A percentile compares a stretch with the other conserved stretches of the same genome.
These are phyloP conservation scores for Ophiocordyceps camponoti-leonardi DNA, from an alignment of 2,329 filamentous ascomycete genomes.

Conservation along the genomic window DNA sequence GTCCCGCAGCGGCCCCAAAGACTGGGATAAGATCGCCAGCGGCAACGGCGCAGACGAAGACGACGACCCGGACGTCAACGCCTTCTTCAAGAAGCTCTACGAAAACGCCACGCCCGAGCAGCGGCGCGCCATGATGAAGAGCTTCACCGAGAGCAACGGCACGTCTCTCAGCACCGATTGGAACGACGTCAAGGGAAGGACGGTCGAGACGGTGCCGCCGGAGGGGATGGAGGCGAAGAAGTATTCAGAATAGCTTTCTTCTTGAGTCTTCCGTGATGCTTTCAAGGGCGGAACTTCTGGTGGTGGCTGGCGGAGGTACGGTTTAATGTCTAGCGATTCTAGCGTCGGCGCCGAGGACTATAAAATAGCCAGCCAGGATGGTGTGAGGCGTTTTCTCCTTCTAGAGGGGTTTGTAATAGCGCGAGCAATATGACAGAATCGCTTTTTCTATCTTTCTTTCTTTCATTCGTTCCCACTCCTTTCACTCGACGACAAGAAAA, in stretches of 20 bases:
- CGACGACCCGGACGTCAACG: constrained; percentile 49
- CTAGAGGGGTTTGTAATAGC: too few relatives aligned
- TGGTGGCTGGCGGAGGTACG: too few relatives aligned
- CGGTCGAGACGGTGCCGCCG: constrained; percentile 55
- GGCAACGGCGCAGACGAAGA: constrained; percentile 38
- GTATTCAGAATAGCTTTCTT: constrained; percentile 27
- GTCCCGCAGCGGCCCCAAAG: constrained; percentile 63
- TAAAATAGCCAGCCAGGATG: too few relatives aligned
- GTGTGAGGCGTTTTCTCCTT: too few relatives aligned
- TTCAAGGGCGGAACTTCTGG: too few relatives aligned
- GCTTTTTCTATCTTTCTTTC: too few relatives aligned
- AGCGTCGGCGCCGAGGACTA: too few relatives aligned
- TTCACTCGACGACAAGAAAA: too few relatives aligned
- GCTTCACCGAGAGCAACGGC: constrained; percentile 83
- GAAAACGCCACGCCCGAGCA: constrained; percentile 61
- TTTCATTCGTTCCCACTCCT: too few relatives aligned
- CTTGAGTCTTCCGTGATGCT: too few relatives aligned
- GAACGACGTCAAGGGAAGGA: constrained; percentile 58
- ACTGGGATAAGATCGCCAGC: constrained; percentile 69
- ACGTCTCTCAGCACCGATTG: constrained; percentile 88
- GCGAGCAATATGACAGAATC: too few relatives aligned
- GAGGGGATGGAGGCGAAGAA: constrained; percentile 64
- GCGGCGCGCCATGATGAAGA: constrained; percentile 93
- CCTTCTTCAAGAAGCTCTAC: constrained; percentile 86
- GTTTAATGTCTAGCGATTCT: too few relatives aligned